Evolutionary conservation across 768 basidiomycete species (phyloP), one percentile per base, ranked within the genome.

Genomic region (Boletus sp.): DNA sequence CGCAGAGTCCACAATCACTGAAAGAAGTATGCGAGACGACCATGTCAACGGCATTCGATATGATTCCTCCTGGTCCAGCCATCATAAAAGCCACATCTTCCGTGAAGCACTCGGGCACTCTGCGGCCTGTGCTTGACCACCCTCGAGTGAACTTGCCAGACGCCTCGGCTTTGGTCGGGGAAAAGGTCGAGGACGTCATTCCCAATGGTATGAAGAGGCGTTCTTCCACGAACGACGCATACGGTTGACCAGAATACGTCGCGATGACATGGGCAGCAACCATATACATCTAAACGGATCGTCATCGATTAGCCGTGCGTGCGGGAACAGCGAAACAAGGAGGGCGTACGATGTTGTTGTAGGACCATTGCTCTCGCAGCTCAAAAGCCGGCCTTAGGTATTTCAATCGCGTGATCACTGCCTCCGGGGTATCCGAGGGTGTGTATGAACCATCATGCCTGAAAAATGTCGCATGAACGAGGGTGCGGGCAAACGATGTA

Each of bases 21-120:
- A 35, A 33, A 29, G 14, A 7, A 27, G 29, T 1, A 15, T 8
- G 29, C 4, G 23, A 27, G 15, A 17, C 23, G 17, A 58, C 74
- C 73, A 81, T 69, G 34, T 80, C 79, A 17, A 70, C 53, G 0
- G 67, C 69, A 25, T 56, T 77, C 32, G 78, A 75, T 29, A 78
- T 75, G n/a, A 80, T 40, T 1, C 77, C 79, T 2, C 75, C 77
- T 0, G 77, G 54, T 6, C 77, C 78, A 5, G 75, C 72, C 14
- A 62, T 57, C 15, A 69, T 29, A 0, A 64, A 59, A 7, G 52
- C 60, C 6, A 33, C 53, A 0, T 68, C 58, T 45, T 74, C 71
- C 1, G 54, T 56, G 17, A 74, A 65, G 57, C 64, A 70, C 30
- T 62, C 64, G 2, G 75, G 73, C 0, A 77, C 62, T 21, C 69